Percentiles rank a stretch among this genome's conserved stretches.
Conservation (phyloP, 1,284 basidiomycete genomes). For the Fomitopsis pinicola region DNA sequence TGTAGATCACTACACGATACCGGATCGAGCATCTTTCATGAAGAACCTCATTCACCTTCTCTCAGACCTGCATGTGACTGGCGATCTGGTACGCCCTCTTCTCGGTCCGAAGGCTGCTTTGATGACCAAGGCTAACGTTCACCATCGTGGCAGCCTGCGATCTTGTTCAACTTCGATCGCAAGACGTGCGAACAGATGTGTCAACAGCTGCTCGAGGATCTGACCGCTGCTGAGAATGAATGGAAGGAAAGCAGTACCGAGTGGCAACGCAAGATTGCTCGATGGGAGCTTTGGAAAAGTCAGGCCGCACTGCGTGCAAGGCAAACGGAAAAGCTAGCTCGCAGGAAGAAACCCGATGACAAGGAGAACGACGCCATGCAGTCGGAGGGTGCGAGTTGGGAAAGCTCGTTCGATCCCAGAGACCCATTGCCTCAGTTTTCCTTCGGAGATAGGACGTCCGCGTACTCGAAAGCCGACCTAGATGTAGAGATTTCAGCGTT, state of each 20-base stretch:
- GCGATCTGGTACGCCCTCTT: constrained; percentile 43
- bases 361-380: constrained; percentile 18
- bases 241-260: constrained; percentile 46
- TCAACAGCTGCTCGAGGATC: constrained; percentile 27
- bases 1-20: constrained; percentile 28
- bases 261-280: constrained; percentile 47
- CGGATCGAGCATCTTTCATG: constrained; percentile 27
- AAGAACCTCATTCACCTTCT: constrained; percentile 47
- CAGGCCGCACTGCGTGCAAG: constrained; percentile 42
- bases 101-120: background rate
- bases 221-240: constrained; percentile 39
- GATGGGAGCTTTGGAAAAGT: constrained; percentile 48
- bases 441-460: constrained; percentile 41
- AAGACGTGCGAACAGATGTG: constrained; percentile 55
- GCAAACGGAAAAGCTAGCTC: constrained; percentile 32
- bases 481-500: constrained; percentile 45
- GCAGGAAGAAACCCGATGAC: constrained; percentile 33
- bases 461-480: constrained; percentile 44
- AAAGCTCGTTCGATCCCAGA: constrained; percentile 51
- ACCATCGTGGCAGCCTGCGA: constrained; percentile 45
- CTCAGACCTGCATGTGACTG: constrained; percentile 46
- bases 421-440: constrained; percentile 58
- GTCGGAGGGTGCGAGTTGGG: constrained; percentile 33
- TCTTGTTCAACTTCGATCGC: constrained; percentile 65
- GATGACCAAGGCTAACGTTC: background rate